A percentile compares a stretch with the other conserved stretches of the same genome.
Conservation (phyloP, 345 rosid species). For the Eucalyptus paniculata region DNA sequence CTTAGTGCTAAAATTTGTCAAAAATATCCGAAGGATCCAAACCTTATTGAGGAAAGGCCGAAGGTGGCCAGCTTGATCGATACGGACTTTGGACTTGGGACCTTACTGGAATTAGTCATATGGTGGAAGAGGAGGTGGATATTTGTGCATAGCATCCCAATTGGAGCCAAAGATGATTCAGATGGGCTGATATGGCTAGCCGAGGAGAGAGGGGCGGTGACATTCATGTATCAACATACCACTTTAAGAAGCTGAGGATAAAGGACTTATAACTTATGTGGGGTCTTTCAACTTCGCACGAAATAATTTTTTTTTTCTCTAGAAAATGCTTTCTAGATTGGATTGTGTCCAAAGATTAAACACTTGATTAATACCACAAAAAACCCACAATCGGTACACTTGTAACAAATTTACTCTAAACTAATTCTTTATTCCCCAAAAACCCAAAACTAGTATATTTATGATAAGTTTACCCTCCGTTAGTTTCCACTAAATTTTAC, state of each 20-base stretch:
- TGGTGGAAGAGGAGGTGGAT: background rate
- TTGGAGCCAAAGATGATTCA: background rate
- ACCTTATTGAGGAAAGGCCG: background rate
- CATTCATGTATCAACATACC: background rate
- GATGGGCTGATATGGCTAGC: background rate
- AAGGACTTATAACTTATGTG: background rate
- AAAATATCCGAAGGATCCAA: background rate
- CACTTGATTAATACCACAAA: background rate
- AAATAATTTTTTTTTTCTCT: background rate
- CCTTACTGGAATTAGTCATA: background rate
- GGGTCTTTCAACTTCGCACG: background rate
- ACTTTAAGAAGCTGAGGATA: background rate
- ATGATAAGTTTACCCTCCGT: accelerated
- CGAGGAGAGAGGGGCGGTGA: background rate
- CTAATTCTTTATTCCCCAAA: too few species aligned
- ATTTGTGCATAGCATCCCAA: background rate
- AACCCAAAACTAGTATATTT: accelerated
- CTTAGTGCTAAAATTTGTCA: background rate
- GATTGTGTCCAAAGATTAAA: background rate
- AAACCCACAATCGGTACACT: too few species aligned
- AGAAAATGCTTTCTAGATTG: background rate
- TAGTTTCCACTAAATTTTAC: too few species aligned
- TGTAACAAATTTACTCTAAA: too few species aligned
- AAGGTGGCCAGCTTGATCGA: background rate
- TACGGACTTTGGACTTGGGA: background rate